Conservation (phyloP, 371 early-diverging fungal genomes). For the Mortierella sp. region DNA sequence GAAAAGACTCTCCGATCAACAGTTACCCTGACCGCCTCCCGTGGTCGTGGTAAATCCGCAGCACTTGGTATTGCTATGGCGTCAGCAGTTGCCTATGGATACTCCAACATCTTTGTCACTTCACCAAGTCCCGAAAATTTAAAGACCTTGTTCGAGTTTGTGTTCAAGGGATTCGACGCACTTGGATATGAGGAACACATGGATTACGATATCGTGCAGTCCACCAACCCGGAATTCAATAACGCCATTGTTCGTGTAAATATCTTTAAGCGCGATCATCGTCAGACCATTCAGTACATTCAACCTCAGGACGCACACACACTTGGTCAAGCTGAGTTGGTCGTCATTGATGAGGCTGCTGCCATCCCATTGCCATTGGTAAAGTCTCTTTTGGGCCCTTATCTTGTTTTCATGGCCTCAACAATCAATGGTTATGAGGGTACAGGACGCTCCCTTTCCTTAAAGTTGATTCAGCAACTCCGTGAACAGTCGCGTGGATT, state of each 20-base stretch:
- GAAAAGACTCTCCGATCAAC: slow-evolving; percentile 94
- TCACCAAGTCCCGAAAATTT: slow-evolving; percentile 99
- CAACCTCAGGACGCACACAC: slow-evolving; percentile 95
- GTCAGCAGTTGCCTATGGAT: slow-evolving; percentile 97
- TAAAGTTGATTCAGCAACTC: slow-evolving; percentile 95
- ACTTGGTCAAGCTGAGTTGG: slow-evolving; percentile 95
- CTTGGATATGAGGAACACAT: slow-evolving; percentile 97
- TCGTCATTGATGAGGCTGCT: slow-evolving; percentile 99
- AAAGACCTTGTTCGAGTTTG: slow-evolving; percentile 97
- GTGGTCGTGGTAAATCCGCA: slow-evolving; percentile 99
- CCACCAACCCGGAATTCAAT: slow-evolving; percentile 94
- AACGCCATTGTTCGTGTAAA: slow-evolving; percentile 97
- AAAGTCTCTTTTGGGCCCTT: slow-evolving; percentile 92
- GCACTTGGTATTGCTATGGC: slow-evolving; percentile 98
- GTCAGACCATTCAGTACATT: slow-evolving; percentile 99
- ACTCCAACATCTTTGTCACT: slow-evolving; percentile 98
- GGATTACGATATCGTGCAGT: slow-evolving; percentile 98
- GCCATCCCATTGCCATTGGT: slow-evolving; percentile 98
- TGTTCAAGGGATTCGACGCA: slow-evolving; percentile 97
- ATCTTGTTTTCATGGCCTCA: slow-evolving; percentile 98
- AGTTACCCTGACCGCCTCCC: slow-evolving; percentile 95
- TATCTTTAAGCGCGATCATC: slow-evolving; percentile 91
- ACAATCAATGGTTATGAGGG: slow-evolving; percentile 99
- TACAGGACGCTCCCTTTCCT: slow-evolving; percentile 97
- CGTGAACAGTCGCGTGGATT: slow-evolving; percentile 92